phyloP scores from a whole-genome alignment of 1,284 basidiomycete species.

The Spongispora temasekensis region DNA sequence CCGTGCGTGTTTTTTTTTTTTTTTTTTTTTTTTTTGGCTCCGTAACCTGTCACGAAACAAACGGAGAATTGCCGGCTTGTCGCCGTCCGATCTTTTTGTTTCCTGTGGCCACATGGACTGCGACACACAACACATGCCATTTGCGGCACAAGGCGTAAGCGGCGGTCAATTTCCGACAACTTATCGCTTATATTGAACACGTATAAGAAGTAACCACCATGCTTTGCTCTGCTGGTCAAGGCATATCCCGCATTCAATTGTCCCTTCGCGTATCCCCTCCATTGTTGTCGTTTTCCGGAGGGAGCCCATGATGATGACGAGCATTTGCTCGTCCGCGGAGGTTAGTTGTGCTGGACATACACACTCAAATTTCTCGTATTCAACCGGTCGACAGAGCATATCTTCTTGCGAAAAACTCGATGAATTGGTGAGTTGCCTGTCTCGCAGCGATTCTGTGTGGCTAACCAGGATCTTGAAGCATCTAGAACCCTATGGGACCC shows the following conservation, averaged over 20 bases:
- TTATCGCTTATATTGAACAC: conserved; percentile 9
- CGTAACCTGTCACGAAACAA: conserved; percentile 16
- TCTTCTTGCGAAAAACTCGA: conserved; percentile 19
- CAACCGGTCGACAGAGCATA: conserved; percentile 26
- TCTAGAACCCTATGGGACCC: conserved; percentile 39
- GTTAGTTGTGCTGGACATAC: conserved; percentile 15
- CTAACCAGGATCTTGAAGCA: conserved; percentile 15
- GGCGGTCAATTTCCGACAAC: conserved; percentile 1
- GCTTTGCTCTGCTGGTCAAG: not conserved
- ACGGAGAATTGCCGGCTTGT: not conserved
- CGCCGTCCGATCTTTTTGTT: conserved; percentile 29
- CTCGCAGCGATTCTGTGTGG: not conserved
- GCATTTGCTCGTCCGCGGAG: conserved; percentile 31
- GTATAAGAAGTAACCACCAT: conserved; percentile 17
- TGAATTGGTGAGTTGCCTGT: conserved; percentile 18
- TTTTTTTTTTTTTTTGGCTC: conserved; percentile 8
- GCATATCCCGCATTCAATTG: conserved; percentile 4
- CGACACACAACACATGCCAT: conserved; percentile 33
- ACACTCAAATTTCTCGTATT: not conserved
- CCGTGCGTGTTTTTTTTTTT: not conserved
- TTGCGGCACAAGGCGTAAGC: conserved; percentile 27
- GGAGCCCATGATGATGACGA: conserved; percentile 22
- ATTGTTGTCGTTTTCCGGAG: conserved; percentile 1
- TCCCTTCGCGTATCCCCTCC: not conserved
- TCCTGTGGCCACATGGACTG: conserved; percentile 13